Base-by-base conservation (phyloP, 306 rosid genomes). In the Myrica gale region DNA sequence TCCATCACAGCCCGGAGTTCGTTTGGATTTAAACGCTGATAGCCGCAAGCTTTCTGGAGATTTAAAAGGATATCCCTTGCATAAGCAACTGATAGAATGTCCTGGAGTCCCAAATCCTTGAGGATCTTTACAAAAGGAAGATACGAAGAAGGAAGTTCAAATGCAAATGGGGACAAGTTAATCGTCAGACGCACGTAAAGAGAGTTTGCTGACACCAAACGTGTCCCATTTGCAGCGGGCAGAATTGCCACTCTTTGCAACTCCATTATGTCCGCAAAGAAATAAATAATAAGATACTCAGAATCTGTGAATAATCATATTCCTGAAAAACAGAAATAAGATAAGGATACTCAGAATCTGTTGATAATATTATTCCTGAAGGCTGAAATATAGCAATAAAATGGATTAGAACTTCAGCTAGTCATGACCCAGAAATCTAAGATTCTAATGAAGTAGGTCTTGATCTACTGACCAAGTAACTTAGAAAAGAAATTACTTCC, bases 1-100 rank as follows among this genome's bases (percentile, higher is more conserved):
- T 89, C 98, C 85, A 90, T 82, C 80, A 94, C 98, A 73, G 98
- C 97, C 43, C 98, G 93, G 60, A 94, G 97, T 76, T 94, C 98
- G 85, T 94, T 94, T 73, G 97, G 98, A 84, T 94, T 94, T 79
- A 94, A 83, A 61, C 88, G 96, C 82, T 92, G 97, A 85, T 91
- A 94, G 74, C 97, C 98, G 84, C 97, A 89, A 71, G 90, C 84
- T 77, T 75, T 87, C 85, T 94, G 96, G 76, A 94, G 97, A 84
- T 86, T 89, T 78, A 87, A 83, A 76, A 94, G 91, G 79, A 94
- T 91, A 80, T 87, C 91, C 78, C 84, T 88, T 20, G 98, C 97
- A 76, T 95, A 89, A 75, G 91, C 76, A 85, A 85, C 89, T 76
- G 96, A 89, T 68, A 94, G 84, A 61, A 71, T 61, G 37, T 94